Conservation (phyloP, 176 grass and related monocot genomes). For the Oryza rufipogon region DNA sequence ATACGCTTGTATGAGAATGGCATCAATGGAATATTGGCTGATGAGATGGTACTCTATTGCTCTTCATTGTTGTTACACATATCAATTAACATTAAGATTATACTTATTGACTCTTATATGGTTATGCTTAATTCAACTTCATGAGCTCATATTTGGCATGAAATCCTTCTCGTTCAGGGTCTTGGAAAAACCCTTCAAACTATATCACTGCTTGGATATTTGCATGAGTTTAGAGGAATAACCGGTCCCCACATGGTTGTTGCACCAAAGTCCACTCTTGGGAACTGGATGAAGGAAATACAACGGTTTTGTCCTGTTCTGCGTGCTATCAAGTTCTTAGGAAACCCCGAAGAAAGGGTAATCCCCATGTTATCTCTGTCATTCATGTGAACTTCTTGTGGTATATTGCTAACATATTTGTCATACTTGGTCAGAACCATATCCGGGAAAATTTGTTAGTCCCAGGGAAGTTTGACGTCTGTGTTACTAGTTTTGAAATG, state of each 20-base stretch:
- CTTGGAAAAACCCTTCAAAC: slow-evolving; percentile 99
- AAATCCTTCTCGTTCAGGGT: slow-evolving; percentile 48
- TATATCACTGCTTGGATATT: slow-evolving; percentile 89
- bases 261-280: slow-evolving; percentile 97
- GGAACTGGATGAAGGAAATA: slow-evolving; percentile 98
- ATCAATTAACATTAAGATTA: background rate
- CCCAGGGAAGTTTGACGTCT: slow-evolving; percentile 79
- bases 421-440: slow-evolving; percentile 54
- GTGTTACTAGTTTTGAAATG: slow-evolving; percentile 88
- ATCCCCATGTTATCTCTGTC: slow-evolving; percentile 11
- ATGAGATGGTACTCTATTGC: slow-evolving; percentile 66
- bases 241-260: slow-evolving; percentile 98
- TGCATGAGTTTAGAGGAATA: slow-evolving; percentile 95
- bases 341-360: slow-evolving; percentile 97
- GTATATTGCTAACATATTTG: slow-evolving; percentile 27
- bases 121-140: slow-evolving; percentile 2
- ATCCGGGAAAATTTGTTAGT: slow-evolving; percentile 69
- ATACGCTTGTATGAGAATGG: slow-evolving; percentile 82
- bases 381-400: slow-evolving; percentile 8
- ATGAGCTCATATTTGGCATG: slow-evolving; percentile 30
- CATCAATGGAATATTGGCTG: slow-evolving; percentile 84
- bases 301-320: slow-evolving; percentile 89
- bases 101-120: background rate
- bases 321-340: slow-evolving; percentile 86
- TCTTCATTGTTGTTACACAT: background rate